Base-by-base conservation (phyloP, 1,139 yeast genomes). In the Saccharomycopsis hybrid region DNA sequence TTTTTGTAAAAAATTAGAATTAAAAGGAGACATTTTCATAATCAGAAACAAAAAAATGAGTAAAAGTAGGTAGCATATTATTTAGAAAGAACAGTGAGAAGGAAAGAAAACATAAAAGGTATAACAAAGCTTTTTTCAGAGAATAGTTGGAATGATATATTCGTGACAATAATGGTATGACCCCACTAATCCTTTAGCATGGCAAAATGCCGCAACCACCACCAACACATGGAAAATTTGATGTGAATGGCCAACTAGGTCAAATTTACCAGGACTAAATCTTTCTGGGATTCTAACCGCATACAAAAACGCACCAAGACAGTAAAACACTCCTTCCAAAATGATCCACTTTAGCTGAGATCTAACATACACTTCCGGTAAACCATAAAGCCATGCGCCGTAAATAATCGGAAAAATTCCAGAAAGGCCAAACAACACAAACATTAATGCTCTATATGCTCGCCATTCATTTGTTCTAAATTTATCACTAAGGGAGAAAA, bases 161-260 rank as follows among this genome's bases (percentile, higher is more conserved):
- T 41, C 36, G 58, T 78, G 83, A 51, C 77, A 71, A 57, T 73
- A 68, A 49, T 70, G 67, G 60, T 83, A 85, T 43, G 89, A 74
- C 8, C 72, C 73, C n/a, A 78, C 61, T 38, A 88, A 67, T 0
- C 84, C 95, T 50, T 61, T 69, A 67, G 85, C 79, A 65, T 89
- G 97, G 55, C 85, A 82, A 53, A 69, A 70, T 0, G 95, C 95
- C 3, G 96, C 96, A 5, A 81, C 58, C 0, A 89, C 92, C 2
- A 90, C 96, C 60, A 85, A 66, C 2, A 85, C 67, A 63, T 89
- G 97, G 64, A 89, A 89, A 27, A 89, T 76, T 63, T 90, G 97
- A 63, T 89, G 97, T 2, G 95, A 85, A 57, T 86, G 85, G 1
- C 96, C 96, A 68, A 79, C 73, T 11, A 80, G 62, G 59, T 89